These are phyloP conservation scores for Heterobasidion parviporum DNA, from an alignment of 1,284 basidiomycete genomes.

Conservation along the genomic window DNA sequence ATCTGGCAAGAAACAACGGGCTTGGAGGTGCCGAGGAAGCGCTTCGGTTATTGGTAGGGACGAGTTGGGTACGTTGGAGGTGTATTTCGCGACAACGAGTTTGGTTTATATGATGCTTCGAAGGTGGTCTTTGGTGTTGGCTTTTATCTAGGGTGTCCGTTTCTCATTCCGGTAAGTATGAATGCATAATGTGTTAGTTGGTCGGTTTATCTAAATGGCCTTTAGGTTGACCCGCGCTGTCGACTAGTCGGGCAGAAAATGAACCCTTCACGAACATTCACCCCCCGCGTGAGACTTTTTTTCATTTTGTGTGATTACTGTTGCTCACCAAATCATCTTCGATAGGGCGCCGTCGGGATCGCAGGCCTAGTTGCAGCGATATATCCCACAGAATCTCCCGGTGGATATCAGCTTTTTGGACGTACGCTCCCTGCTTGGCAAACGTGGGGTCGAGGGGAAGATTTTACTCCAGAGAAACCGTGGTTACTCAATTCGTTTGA, in stretches of 20 bases:
- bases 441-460: constrained; percentile 46
- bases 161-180: constrained; percentile 34
- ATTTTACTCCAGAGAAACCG: constrained; percentile 40
- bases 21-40: constrained; percentile 35
- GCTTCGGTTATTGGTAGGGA: constrained; percentile 33
- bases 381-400: constrained; percentile 60
- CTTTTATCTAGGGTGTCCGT: constrained; percentile 56
- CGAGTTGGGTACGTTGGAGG: constrained; percentile 37
- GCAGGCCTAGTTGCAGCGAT: constrained; percentile 55
- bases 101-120: background rate
- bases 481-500: constrained; percentile 63
- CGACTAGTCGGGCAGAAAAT: constrained; percentile 56
- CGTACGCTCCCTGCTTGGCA: constrained; percentile 54
- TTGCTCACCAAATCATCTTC: background rate
- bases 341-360: constrained; percentile 55
- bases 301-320: background rate
- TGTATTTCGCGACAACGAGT: background rate
- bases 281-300: constrained; percentile 36
- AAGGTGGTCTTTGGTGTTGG: constrained; percentile 55
- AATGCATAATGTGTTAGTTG: background rate
- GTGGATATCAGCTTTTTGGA: constrained; percentile 59
- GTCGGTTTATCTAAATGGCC: background rate
- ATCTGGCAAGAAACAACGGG: constrained; percentile 59
- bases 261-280: constrained; percentile 56
- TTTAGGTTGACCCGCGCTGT: constrained; percentile 52